A percentile compares a stretch with the other conserved stretches of the same genome.
These are phyloP conservation scores for Agaricales sp. DNA, from an alignment of 1,284 basidiomycete genomes.

Conservation along the genomic window DNA sequence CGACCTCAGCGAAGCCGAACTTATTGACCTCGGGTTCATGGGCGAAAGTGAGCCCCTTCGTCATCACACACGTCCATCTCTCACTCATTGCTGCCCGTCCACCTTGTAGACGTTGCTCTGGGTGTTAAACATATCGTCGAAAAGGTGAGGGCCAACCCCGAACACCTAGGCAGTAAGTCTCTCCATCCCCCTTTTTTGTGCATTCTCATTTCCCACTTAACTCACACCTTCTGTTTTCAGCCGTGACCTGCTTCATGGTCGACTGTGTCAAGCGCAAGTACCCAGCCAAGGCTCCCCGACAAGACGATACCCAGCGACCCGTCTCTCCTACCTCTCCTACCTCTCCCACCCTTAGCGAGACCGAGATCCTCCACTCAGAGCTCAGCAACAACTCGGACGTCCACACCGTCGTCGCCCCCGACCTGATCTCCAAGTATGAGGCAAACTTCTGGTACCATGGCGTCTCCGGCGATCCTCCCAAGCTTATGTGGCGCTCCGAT, in stretches of 20 bases:
- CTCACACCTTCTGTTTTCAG: conserved; percentile 17
- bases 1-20: conserved; percentile 21
- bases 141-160: conserved; percentile 17
- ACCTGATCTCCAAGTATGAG: too few relatives aligned
- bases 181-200: conserved; percentile 4
- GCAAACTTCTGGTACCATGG: conserved; percentile 23
- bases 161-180: conserved; percentile 19
- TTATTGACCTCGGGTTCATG: conserved; percentile 19
- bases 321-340: conserved; percentile 10
- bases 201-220: conserved; percentile 16
- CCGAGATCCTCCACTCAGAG: conserved; percentile 16
- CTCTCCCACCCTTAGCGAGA: conserved; percentile 17
- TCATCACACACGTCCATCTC: conserved; percentile 20
- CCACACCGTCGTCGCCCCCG: too few relatives aligned
- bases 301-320: too few relatives aligned
- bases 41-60: conserved; percentile 19
- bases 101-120: conserved; percentile 21
- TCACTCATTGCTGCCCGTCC: conserved; percentile 19
- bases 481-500: conserved; percentile 26
- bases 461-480: conserved; percentile 22
- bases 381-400: too few relatives aligned
- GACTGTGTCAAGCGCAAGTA: conserved; percentile 18
- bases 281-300: conserved; percentile 5
- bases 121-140: conserved; percentile 18
- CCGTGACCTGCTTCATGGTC: conserved; percentile 20